Evolutionary conservation across 805 yeast species (phyloP).

Genomic region (Metschnikowia chrysomelidarum): DNA sequence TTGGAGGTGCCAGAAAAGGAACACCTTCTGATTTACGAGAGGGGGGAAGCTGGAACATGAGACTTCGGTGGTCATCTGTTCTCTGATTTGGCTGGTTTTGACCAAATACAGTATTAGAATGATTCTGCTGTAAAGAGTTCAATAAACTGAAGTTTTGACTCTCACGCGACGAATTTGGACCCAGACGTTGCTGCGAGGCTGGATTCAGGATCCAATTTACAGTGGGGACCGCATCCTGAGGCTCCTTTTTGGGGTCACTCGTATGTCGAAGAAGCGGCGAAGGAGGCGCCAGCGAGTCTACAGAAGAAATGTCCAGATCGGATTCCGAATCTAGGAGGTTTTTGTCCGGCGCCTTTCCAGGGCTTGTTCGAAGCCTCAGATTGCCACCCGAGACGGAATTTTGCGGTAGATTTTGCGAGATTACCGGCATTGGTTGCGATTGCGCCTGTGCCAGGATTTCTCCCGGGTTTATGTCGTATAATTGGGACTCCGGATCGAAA

Average conservation of each 20-base stretch:
- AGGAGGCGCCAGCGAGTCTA: conserved; percentile 20
- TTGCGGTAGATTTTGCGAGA: no score
- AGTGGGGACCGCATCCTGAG: background rate
- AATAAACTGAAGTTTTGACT: no score
- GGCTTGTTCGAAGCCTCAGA: background rate
- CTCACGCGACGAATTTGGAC: no score
- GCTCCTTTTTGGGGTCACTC: background rate
- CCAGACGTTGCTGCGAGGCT: no score
- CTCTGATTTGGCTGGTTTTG: no score
- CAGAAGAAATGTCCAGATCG: conserved; percentile 33
- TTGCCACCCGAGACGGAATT: background rate
- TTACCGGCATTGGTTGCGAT: background rate
- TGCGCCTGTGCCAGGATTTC: conserved; percentile 2
- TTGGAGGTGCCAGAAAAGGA: background rate
- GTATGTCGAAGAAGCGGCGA: conserved; percentile 14
- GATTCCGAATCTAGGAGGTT: conserved; percentile 32
- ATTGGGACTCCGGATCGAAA: conserved; percentile 33
- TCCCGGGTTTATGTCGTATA: conserved; percentile 7
- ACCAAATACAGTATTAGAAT: no score
- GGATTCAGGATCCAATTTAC: background rate
- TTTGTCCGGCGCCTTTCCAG: conserved; percentile 11
- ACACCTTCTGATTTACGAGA: background rate
- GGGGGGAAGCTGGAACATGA: conserved; percentile 13
- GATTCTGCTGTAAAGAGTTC: no score
- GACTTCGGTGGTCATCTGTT: conserved; percentile 4